Conservation (phyloP, 345 rosid species). For the Hypericum perforatum region DNA sequence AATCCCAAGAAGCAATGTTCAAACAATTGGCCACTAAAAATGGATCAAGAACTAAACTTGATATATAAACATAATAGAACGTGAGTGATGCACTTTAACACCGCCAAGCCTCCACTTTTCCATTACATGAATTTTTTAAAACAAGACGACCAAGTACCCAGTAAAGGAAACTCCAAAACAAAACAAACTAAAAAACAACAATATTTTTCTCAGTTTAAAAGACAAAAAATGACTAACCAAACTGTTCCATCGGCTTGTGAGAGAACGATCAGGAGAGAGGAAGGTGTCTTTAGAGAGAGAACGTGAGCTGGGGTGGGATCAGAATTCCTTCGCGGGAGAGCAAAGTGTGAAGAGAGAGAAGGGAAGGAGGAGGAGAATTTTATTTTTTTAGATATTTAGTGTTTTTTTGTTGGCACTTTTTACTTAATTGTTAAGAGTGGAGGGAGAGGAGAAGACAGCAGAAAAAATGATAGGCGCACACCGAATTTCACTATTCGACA, state of each 20-base stretch:
- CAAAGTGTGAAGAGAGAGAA: slow-evolving; percentile 22
- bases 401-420: no score
- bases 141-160: not conserved
- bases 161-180: slow-evolving; percentile 11
- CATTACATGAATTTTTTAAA: not conserved
- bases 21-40: not conserved
- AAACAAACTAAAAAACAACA: no score
- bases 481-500: no score
- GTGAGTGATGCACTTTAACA: not conserved
- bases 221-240: slow-evolving; percentile 16
- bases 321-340: slow-evolving; percentile 47
- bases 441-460: no score
- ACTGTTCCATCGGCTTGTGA: slow-evolving; percentile 4
- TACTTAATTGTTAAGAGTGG: no score
- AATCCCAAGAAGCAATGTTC: not conserved
- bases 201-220: no score
- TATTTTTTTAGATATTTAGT: no score
- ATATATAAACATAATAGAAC: not conserved
- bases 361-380: no score
- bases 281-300: slow-evolving; percentile 9
- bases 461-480: no score
- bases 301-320: slow-evolving; percentile 11
- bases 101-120: not conserved
- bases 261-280: slow-evolving; percentile 6
- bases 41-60: slow-evolving; percentile 2